Conservation (phyloP, 768 basidiomycete genomes). For the Pleurotus sapidus region DNA sequence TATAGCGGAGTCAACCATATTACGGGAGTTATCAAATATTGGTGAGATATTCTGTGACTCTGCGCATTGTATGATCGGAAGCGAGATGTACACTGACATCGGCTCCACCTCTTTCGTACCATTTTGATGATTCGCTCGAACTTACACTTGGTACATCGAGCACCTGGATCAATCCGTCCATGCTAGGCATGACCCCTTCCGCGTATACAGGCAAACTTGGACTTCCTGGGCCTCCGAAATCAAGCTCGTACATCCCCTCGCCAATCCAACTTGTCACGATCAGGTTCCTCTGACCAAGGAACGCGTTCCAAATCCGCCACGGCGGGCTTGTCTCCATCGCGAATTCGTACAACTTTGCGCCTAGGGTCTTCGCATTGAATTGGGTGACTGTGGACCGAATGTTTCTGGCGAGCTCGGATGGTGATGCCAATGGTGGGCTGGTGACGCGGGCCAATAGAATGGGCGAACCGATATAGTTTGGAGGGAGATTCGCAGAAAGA, state of each 20-base stretch:
- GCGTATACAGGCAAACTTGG: slow-evolving; percentile 18
- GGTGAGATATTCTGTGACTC: background rate
- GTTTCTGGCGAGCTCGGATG: slow-evolving; percentile 18
- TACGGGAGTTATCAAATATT: too few species aligned
- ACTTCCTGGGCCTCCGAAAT: slow-evolving; percentile 25
- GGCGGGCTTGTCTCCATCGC: slow-evolving; percentile 26
- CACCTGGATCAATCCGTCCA: slow-evolving; percentile 30
- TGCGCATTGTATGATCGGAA: background rate
- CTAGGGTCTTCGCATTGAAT: slow-evolving; percentile 22
- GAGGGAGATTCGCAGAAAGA: slow-evolving; percentile 12
- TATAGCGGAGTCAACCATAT: too few species aligned
- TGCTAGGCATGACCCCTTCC: slow-evolving; percentile 27
- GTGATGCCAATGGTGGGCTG: slow-evolving; percentile 4
- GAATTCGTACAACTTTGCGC: slow-evolving; percentile 30
- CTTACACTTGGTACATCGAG: slow-evolving; percentile 18
- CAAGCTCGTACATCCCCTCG: slow-evolving; percentile 27
- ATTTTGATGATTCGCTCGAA: background rate
- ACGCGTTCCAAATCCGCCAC: slow-evolving; percentile 28
- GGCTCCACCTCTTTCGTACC: background rate
- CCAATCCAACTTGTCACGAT: slow-evolving; percentile 33
- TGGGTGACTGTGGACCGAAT: slow-evolving; percentile 23
- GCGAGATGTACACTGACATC: background rate
- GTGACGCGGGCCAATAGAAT: slow-evolving; percentile 24
- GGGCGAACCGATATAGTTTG: slow-evolving; percentile 29
- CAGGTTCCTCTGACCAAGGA: slow-evolving; percentile 27